Percentiles rank a stretch among this genome's conserved stretches.
Evolutionary conservation across 2,329 filamentous ascomycete genomes (phyloP).

Genomic region (Colletotrichum brevisporum): DNA sequence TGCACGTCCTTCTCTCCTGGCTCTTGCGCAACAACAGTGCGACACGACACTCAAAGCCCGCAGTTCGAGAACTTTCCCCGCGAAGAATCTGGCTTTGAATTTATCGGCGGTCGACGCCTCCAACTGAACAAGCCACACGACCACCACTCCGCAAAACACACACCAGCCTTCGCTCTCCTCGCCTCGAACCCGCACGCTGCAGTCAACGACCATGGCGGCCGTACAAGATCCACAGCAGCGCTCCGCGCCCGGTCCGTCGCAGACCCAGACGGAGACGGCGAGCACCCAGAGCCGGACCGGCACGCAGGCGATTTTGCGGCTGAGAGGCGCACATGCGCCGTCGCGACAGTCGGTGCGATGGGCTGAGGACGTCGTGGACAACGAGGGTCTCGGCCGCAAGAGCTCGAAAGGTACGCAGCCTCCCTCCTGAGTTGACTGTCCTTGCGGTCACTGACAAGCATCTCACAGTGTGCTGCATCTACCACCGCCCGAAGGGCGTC

Average conservation of each 20-base stretch:
- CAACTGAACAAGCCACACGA: not conserved
- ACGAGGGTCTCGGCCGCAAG: slow-evolving; percentile 94
- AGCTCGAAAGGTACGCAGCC: slow-evolving; percentile 85
- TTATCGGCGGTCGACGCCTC: slow-evolving; percentile 1
- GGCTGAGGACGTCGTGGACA: slow-evolving; percentile 94
- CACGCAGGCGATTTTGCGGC: slow-evolving; percentile 61
- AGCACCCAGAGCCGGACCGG: slow-evolving; percentile 47
- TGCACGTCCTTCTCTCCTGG: slow-evolving; percentile 2
- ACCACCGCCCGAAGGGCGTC: slow-evolving; percentile 85
- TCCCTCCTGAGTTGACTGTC: not conserved
- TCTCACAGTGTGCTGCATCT: slow-evolving; percentile 93
- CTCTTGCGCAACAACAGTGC: not conserved
- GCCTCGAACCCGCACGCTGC: not conserved
- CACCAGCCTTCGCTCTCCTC: slow-evolving; percentile 27
- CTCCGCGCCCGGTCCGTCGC: slow-evolving; percentile 49
- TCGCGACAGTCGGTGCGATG: slow-evolving; percentile 81
- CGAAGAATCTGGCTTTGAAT: not conserved
- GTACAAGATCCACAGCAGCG: slow-evolving; percentile 48
- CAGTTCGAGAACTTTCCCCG: slow-evolving; percentile 34
- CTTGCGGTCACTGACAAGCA: not conserved
- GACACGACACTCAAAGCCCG: not conserved
- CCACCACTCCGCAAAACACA: slow-evolving; percentile 21
- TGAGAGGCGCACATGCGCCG: slow-evolving; percentile 63
- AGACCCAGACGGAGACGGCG: slow-evolving; percentile 51
- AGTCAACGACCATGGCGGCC: slow-evolving; percentile 33